Conservation (phyloP, 768 basidiomycete genomes). For the Suillus bovinus region DNA sequence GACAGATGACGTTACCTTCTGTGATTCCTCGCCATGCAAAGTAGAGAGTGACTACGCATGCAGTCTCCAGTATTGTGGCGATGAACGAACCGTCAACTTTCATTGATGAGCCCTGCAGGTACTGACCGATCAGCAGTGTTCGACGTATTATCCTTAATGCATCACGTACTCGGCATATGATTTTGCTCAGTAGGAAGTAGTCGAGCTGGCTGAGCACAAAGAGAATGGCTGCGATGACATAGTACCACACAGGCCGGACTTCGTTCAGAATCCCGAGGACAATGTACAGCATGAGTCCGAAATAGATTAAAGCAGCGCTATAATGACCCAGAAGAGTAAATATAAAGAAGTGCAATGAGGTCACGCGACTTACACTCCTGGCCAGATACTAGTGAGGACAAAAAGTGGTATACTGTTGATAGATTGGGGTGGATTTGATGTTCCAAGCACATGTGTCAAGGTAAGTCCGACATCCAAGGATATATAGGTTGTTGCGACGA, state of each 20-base stretch:
- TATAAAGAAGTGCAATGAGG: not conserved
- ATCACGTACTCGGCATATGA: slow-evolving; percentile 66
- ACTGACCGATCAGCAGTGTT: slow-evolving; percentile 12
- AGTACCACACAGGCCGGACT: slow-evolving; percentile 76
- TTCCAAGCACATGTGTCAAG: slow-evolving; percentile 62
- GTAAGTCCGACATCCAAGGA: slow-evolving; percentile 76
- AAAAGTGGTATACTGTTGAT: slow-evolving; percentile 78
- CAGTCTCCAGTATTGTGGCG: slow-evolving; percentile 82
- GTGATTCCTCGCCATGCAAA: slow-evolving; percentile 88
- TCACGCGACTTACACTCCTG: slow-evolving; percentile 56
- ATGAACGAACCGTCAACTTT: slow-evolving; percentile 88
- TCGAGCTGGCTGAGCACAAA: slow-evolving; percentile 83
- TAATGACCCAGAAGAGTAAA: slow-evolving; percentile 8
- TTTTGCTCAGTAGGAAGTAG: slow-evolving; percentile 77
- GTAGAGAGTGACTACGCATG: slow-evolving; percentile 65
- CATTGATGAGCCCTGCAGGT: slow-evolving; percentile 53
- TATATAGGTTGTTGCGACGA: slow-evolving; percentile 79
- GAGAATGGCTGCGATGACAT: slow-evolving; percentile 67
- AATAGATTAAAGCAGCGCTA: slow-evolving; percentile 69
- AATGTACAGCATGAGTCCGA: slow-evolving; percentile 78
- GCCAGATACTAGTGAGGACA: slow-evolving; percentile 79
- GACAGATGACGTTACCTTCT: slow-evolving; percentile 59
- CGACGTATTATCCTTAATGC: slow-evolving; percentile 20
- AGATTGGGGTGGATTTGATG: slow-evolving; percentile 52
- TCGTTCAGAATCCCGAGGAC: slow-evolving; percentile 78